phyloP scores from a whole-genome alignment of 257 asterid species.

The Salvia splendens region DNA sequence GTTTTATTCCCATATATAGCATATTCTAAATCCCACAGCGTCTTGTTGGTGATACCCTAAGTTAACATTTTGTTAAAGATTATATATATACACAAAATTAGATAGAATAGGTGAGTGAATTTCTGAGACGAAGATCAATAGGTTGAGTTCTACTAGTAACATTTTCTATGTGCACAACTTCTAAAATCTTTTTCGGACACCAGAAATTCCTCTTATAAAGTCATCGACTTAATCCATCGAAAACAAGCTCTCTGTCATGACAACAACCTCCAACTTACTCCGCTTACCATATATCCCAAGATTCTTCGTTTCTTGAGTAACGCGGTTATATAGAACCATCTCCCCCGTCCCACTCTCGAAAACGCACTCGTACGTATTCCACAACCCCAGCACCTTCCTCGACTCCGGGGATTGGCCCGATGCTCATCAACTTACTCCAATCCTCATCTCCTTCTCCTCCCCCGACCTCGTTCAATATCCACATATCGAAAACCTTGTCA shows the following conservation, averaged over 20 bases:
- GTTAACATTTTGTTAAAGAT: too few species aligned
- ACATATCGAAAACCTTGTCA: conserved; percentile 45
- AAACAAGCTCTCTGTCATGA: conserved; percentile 46
- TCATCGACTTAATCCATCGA: conserved; percentile 7
- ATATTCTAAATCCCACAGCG: too few species aligned
- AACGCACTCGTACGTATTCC: conserved; percentile 40
- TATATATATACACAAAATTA: too few species aligned
- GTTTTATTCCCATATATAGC: too few species aligned
- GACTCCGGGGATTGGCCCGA: conserved; percentile 53
- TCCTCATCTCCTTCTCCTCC: neutral
- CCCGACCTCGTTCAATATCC: conserved; percentile 46
- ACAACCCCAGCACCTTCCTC: conserved; percentile 59
- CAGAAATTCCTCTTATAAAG: too few species aligned
- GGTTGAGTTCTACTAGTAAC: too few species aligned
- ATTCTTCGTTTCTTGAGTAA: conserved; percentile 27
- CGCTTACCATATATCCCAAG: conserved; percentile 56
- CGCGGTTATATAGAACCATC: conserved; percentile 41
- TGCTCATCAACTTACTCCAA: conserved; percentile 44
- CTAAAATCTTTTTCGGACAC: too few species aligned
- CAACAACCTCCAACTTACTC: conserved; percentile 52
- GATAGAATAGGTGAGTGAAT: too few species aligned
- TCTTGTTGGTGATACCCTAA: too few species aligned
- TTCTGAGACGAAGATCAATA: too few species aligned
- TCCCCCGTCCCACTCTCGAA: conserved; percentile 45
- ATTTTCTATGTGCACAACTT: too few species aligned